These are phyloP conservation scores for Thermomucor indicae-seudaticae DNA, from an alignment of 371 early-diverging fungal species.

Conservation along the genomic window DNA sequence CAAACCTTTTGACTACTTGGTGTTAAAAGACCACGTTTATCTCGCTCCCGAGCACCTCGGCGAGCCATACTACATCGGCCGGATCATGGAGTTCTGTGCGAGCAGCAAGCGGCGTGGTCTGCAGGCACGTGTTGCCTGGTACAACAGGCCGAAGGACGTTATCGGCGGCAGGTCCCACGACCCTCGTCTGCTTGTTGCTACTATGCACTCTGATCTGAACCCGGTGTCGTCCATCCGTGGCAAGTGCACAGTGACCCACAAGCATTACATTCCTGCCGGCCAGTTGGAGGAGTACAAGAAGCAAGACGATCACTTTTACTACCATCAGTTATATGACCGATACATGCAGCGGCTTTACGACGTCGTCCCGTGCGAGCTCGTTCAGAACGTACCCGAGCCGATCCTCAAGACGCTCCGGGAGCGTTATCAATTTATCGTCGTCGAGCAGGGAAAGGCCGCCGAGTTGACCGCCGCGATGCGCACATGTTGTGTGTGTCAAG, in stretches of 20 bases:
- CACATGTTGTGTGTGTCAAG: conserved; percentile 71
- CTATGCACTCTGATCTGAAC: conserved; percentile 86
- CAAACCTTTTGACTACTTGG: background rate
- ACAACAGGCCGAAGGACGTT: conserved; percentile 78
- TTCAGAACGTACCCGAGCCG: conserved; percentile 80
- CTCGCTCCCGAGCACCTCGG: conserved; percentile 70
- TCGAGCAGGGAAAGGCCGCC: conserved; percentile 69
- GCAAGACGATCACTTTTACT: conserved; percentile 74
- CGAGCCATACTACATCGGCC: conserved; percentile 78
- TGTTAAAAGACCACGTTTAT: conserved; percentile 69
- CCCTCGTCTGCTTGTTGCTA: conserved; percentile 73
- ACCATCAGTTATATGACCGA: conserved; percentile 81
- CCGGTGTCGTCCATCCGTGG: conserved; percentile 78
- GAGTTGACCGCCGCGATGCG: conserved; percentile 69
- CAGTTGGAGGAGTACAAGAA: conserved; percentile 54
- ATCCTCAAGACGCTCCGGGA: conserved; percentile 59
- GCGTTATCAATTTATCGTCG: conserved; percentile 76
- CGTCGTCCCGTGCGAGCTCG: conserved; percentile 71
- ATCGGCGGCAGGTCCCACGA: conserved; percentile 63
- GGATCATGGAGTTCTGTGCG: conserved; percentile 75
- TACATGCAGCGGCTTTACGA: conserved; percentile 86
- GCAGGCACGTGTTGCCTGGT: conserved; percentile 75
- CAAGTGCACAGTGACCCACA: conserved; percentile 73
- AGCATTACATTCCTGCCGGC: conserved; percentile 49
- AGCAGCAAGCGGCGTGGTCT: conserved; percentile 43